Evolutionary conservation across 2,329 filamentous ascomycete species (phyloP).

Genomic region (Aspergillus fructus): DNA sequence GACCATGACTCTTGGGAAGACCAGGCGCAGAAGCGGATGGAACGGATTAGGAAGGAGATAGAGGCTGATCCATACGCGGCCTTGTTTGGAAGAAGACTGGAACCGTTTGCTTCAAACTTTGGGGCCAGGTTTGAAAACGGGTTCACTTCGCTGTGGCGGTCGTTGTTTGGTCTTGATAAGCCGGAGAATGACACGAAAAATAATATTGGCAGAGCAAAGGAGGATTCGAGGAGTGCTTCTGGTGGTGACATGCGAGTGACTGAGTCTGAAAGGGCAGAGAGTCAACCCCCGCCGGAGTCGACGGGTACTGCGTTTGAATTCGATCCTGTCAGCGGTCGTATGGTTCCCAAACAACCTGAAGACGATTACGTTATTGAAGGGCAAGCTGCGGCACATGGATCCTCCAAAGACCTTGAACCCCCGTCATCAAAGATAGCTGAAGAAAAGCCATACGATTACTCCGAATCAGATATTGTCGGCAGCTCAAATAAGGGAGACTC

Average conservation of each 20-base stretch:
- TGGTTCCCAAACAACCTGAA: slow-evolving; percentile 26
- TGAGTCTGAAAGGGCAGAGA: background rate
- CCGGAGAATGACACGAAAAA: background rate
- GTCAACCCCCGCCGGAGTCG: background rate
- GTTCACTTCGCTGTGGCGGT: slow-evolving; percentile 33
- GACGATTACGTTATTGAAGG: background rate
- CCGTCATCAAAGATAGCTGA: background rate
- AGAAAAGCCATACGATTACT: background rate
- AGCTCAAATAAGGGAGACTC: background rate
- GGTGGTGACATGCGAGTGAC: no score
- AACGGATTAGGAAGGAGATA: slow-evolving; percentile 35
- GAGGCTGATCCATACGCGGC: slow-evolving; percentile 41
- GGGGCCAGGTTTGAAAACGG: slow-evolving; percentile 21
- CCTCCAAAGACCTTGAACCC: background rate
- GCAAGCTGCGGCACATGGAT: background rate
- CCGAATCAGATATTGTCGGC: background rate
- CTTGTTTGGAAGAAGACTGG: slow-evolving; percentile 39
- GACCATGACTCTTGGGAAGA: slow-evolving; percentile 21
- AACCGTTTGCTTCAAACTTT: slow-evolving; percentile 20
- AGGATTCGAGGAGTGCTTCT: no score
- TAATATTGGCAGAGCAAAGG: background rate
- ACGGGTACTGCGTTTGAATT: slow-evolving; percentile 27
- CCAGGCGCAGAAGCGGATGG: slow-evolving; percentile 32
- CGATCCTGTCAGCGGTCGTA: slow-evolving; percentile 45
- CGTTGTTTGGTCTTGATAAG: slow-evolving; percentile 24